phyloP scores from a whole-genome alignment of 2,329 filamentous ascomycete genomes.

The Fusarium xylarioides region DNA sequence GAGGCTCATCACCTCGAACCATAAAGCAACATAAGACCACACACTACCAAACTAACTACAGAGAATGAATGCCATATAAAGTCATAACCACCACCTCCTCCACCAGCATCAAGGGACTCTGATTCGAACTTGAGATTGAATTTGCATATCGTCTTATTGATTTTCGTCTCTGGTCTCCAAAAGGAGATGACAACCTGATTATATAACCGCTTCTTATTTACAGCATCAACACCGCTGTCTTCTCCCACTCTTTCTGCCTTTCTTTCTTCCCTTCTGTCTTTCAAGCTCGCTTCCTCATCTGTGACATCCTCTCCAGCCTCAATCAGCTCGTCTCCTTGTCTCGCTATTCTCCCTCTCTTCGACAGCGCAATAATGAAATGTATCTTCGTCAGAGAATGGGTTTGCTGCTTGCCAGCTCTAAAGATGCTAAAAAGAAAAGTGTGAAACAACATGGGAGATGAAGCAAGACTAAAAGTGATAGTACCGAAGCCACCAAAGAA shows the following conservation, averaged over 20 bases:
- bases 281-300: slow-evolving; percentile 16
- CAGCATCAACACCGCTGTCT: slow-evolving; percentile 13
- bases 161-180: slow-evolving; percentile 41
- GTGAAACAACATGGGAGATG: slow-evolving; percentile 37
- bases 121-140: not conserved
- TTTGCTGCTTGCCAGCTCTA: slow-evolving; percentile 44
- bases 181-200: slow-evolving; percentile 41
- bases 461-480: slow-evolving; percentile 37
- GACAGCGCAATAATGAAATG: slow-evolving; percentile 34
- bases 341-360: not conserved
- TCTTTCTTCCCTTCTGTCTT: not conserved
- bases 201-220: slow-evolving; percentile 40
- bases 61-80: not conserved
- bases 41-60: not conserved
- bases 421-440: slow-evolving; percentile 37
- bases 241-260: not conserved
- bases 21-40: not conserved
- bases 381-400: slow-evolving; percentile 42
- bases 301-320: not conserved
- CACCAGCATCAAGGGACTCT: not conserved
- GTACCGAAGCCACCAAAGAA: slow-evolving; percentile 31
- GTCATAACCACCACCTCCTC: not conserved
- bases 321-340: not conserved
- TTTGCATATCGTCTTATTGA: slow-evolving; percentile 38
- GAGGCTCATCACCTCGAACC: slow-evolving; percentile 3